These are phyloP conservation scores for Russula olivacea DNA, from an alignment of 768 basidiomycete genomes.

Conservation along the genomic window DNA sequence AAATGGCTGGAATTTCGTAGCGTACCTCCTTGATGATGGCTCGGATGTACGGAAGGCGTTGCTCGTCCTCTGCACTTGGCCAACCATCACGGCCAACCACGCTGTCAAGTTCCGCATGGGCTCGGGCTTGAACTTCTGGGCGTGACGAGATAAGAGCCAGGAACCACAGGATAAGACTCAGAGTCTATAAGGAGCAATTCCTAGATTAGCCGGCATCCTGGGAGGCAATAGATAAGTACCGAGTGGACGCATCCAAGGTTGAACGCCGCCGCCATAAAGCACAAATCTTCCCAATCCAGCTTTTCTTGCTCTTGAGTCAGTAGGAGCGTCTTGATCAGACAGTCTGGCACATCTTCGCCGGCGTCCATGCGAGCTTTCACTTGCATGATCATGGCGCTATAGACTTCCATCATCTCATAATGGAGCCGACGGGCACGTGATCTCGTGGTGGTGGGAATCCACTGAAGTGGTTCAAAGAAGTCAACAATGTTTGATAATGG, in stretches of 20 bases:
- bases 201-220: slow-evolving; percentile 4
- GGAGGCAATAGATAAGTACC: slow-evolving; percentile 7
- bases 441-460: slow-evolving; percentile 36
- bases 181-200: slow-evolving; percentile 30
- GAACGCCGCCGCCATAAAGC: slow-evolving; percentile 34
- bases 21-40: slow-evolving; percentile 31
- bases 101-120: slow-evolving; percentile 31
- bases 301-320: slow-evolving; percentile 30
- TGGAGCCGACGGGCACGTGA: slow-evolving; percentile 39
- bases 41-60: slow-evolving; percentile 28
- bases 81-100: slow-evolving; percentile 26
- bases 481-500: slow-evolving; percentile 43
- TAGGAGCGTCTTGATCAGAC: slow-evolving; percentile 34
- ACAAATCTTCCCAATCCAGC: slow-evolving; percentile 32
- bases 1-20: neutral
- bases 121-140: slow-evolving; percentile 29
- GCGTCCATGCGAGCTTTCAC: slow-evolving; percentile 30
- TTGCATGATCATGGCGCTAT: slow-evolving; percentile 32
- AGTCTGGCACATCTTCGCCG: slow-evolving; percentile 34
- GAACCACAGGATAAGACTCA: slow-evolving; percentile 34
- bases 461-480: slow-evolving; percentile 40
- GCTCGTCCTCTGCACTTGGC: slow-evolving; percentile 28
- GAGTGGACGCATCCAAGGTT: slow-evolving; percentile 36
- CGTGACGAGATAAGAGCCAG: slow-evolving; percentile 26
- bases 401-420: slow-evolving; percentile 30